Base-by-base conservation (phyloP, 768 basidiomycete genomes). In the Mycena galopus region DNA sequence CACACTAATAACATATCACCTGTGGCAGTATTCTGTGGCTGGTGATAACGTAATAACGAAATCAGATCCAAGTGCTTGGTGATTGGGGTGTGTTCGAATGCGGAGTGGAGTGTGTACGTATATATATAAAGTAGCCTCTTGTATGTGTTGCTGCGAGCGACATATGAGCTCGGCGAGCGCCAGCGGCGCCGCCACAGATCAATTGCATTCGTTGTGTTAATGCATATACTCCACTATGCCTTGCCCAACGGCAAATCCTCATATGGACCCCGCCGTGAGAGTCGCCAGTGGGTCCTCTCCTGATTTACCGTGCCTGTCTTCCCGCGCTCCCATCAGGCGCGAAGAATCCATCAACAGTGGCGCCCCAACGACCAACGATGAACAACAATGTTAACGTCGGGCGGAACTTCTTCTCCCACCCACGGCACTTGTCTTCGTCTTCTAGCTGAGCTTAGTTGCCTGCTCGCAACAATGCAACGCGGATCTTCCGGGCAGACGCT, bases 81-180 rank as follows among this genome's bases (percentile, higher is more conserved):
- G n/a, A 47, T 47, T 47, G n/a, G 47, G 47, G 47, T 47, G 47
- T 7, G 12, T 44, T 62, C 42, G 63, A 35, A 30, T 65, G 63
- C 53, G 63, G 63, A 53, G 50, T 25, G 32, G n/a, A n/a, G n/a
- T n/a, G n/a, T n/a, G n/a, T n/a, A n/a, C n/a, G n/a, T 50, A 23
- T 44, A 32, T 62, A 32, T 23, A 3, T 60, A 58, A n/a, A 42
- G 4, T 58, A n/a, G 12, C 56, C n/a, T n/a, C n/a, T n/a, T n/a
- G 32, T 47, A 65, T 65, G 50, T 21, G 63, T 65, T 65, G 63
- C 47, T 53, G 62, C 50, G 33, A 47, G 62, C 62, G 50, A 64
- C 62, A 65, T 32, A 65, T 53, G 47, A 50, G 62, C 7, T 47
- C 47, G n/a, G 47, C 14, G 25, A 23, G 7, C 12, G 42, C 11